Percentiles rank a stretch among this genome's conserved stretches.
Evolutionary conservation across 2,329 filamentous ascomycete genomes (phyloP).

Genomic region (Alternaria gaisen): DNA sequence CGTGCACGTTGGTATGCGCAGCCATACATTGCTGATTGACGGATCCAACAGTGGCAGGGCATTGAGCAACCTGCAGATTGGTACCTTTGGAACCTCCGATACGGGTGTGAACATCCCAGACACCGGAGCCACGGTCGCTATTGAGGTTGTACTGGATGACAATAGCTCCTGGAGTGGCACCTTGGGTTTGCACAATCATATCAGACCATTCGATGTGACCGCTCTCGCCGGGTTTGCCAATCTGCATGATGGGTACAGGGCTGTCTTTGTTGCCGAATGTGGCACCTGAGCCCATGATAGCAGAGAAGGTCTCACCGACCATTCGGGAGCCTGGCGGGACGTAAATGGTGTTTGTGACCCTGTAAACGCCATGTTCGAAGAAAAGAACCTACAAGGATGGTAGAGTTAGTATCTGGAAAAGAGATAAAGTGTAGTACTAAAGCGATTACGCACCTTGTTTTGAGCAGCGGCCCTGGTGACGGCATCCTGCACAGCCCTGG

Average conservation of each 20-base stretch:
- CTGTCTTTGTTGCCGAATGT: slow-evolving; percentile 58
- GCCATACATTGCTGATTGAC: slow-evolving; percentile 70
- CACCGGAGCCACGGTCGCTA: slow-evolving; percentile 60
- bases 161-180: slow-evolving; percentile 73
- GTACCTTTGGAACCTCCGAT: slow-evolving; percentile 84
- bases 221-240: slow-evolving; percentile 70
- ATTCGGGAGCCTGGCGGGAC: slow-evolving; percentile 77
- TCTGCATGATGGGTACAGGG: slow-evolving; percentile 71
- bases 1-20: slow-evolving; percentile 65
- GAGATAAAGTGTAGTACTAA: background rate
- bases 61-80: slow-evolving; percentile 77
- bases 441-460: slow-evolving; percentile 43
- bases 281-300: slow-evolving; percentile 80
- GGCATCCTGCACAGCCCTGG: slow-evolving; percentile 77
- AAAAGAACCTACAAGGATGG: slow-evolving; percentile 55
- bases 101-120: slow-evolving; percentile 91
- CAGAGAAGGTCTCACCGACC: slow-evolving; percentile 84
- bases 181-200: slow-evolving; percentile 75
- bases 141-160: slow-evolving; percentile 78
- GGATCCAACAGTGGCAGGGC: slow-evolving; percentile 70
- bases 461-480: slow-evolving; percentile 70
- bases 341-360: slow-evolving; percentile 65
- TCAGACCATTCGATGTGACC: slow-evolving; percentile 77
- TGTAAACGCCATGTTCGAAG: slow-evolving; percentile 67
- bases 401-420: background rate